A percentile compares a stretch with the other conserved stretches of the same genome.
These are phyloP conservation scores for Phlebopus sp. DNA, from an alignment of 1,284 basidiomycete genomes.

Conservation along the genomic window DNA sequence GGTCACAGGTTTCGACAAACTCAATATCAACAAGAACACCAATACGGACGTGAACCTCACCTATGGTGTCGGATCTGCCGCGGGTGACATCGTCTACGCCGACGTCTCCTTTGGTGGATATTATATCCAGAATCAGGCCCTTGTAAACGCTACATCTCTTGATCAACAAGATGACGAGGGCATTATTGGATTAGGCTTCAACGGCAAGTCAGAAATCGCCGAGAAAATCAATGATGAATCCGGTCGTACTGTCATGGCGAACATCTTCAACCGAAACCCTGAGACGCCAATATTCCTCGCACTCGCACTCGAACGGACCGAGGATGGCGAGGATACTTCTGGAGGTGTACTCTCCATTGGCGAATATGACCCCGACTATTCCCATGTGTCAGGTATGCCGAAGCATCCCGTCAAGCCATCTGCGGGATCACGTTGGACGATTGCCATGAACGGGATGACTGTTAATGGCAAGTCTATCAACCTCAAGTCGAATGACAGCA, in stretches of 20 bases:
- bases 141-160: slow-evolving; percentile 21
- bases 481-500: slow-evolving; percentile 27
- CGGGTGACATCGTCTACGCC: slow-evolving; percentile 23
- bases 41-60: slow-evolving; percentile 29
- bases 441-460: slow-evolving; percentile 37
- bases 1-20: slow-evolving; percentile 17
- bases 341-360: slow-evolving; percentile 43
- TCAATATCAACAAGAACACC: slow-evolving; percentile 21
- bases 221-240: slow-evolving; percentile 16
- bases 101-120: slow-evolving; percentile 26
- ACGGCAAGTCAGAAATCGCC: slow-evolving; percentile 22
- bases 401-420: slow-evolving; percentile 35
- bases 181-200: slow-evolving; percentile 27
- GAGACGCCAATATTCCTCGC: slow-evolving; percentile 39
- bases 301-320: slow-evolving; percentile 40
- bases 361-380: slow-evolving; percentile 39
- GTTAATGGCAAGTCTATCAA: slow-evolving; percentile 29
- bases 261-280: slow-evolving; percentile 40
- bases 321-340: slow-evolving; percentile 35
- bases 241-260: slow-evolving; percentile 27
- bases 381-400: slow-evolving; percentile 29
- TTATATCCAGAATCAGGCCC: slow-evolving; percentile 23
- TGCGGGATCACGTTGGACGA: slow-evolving; percentile 38
- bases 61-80: slow-evolving; percentile 30
- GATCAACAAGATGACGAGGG: slow-evolving; percentile 18